Base-by-base conservation (phyloP, 2,329 filamentous ascomycete species). In the Fusarium goolgardi region DNA sequence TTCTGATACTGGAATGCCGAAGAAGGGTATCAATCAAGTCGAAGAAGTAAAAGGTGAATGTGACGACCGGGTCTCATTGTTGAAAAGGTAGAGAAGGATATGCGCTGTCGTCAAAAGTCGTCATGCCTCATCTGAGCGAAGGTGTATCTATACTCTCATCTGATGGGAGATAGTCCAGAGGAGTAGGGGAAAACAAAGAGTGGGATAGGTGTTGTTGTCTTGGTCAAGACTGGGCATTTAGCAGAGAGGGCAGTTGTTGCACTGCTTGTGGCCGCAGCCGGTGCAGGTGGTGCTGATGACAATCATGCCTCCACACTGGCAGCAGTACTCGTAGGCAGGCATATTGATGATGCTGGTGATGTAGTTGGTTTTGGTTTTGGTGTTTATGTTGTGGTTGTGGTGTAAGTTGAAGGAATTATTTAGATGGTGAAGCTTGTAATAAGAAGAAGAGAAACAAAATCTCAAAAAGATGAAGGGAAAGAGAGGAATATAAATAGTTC, bases 271-370 rank as follows among this genome's bases (percentile, higher is more conserved):
- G 52, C 79, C 78, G 75, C 84, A 86, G 72, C 79, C 78, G 63
- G 77, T 79, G 80, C 84, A 86, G 53, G 79, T 82, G 75, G 78
- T 84, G 82, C 83, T 86, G 78, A 86, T 86, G 79, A 86, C 84
- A 70, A 86, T 84, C 78, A 86, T 83, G 77, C 80, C 78, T 71
- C 82, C 82, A 78, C 84, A 86, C 73, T 84, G 77, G 81, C 84
- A 86, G 82, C 84, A 86, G 78, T 84, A 84, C 71, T 82, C 81
- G 70, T 81, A 82, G 71, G 79, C 77, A 74, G 81, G 78, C 81
- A 83, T 83, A 50, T 70, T 75, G 72, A 44, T 65, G 65, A 49
- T 68, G 55, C 5, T 56, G 34, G 18, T 37, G 40, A 43, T 25
- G 39, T 39, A 16, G 23, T 43, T 43, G 40, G 20, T 43, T 25